These are phyloP conservation scores for Wickerhamiella slavikovae DNA, from an alignment of 805 yeast species.

Conservation along the genomic window DNA sequence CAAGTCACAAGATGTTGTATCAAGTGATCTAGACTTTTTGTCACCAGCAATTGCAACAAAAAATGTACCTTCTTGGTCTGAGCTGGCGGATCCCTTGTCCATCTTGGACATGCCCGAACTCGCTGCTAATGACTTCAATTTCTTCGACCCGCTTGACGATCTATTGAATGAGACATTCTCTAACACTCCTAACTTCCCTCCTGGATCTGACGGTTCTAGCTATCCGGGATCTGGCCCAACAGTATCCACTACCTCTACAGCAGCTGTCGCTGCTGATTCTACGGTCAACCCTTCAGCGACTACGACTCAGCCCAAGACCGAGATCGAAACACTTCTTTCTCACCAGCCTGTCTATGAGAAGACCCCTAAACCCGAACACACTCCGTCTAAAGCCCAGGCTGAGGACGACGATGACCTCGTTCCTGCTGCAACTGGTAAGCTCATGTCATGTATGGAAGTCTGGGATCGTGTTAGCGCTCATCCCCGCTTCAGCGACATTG, in stretches of 20 bases:
- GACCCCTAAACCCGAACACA: no score
- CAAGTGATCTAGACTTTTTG: no score
- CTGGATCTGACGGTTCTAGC: no score
- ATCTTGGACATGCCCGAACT: constrained; percentile 18
- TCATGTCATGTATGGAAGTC: constrained; percentile 65
- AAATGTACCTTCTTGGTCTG: background rate
- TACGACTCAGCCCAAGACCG: background rate
- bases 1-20: no score
- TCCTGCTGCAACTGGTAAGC: constrained; percentile 14
- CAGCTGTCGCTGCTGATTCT: background rate
- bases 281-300: no score
- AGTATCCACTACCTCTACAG: background rate
- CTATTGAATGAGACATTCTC: no score
- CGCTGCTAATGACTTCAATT: constrained; percentile 15
- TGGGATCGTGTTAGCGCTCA: constrained; percentile 94
- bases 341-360: background rate
- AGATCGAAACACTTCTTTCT: background rate
- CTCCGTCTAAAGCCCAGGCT: no score
- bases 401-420: constrained; percentile 12
- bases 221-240: background rate
- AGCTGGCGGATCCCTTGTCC: constrained; percentile 11
- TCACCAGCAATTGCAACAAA: no score
- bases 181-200: background rate
- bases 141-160: constrained; percentile 19
- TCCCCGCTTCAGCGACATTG: constrained; percentile 82